Conservation (phyloP, 2,329 filamentous ascomycete species). For the Penicillium sp. region DNA sequence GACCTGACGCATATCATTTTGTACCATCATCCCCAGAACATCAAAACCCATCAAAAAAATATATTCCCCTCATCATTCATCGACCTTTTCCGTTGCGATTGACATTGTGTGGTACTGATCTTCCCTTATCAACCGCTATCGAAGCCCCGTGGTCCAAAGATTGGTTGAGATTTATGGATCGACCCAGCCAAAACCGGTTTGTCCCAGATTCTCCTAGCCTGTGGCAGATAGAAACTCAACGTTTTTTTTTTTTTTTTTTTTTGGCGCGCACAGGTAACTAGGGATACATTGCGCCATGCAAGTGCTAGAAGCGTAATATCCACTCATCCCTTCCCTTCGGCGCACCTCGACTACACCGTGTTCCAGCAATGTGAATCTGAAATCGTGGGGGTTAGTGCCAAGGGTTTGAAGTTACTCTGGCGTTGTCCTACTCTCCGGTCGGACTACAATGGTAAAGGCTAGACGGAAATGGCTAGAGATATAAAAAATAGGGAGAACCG, state of each 20-base stretch:
- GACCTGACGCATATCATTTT: conserved; percentile 19
- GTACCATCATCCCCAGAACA: conserved; percentile 11
- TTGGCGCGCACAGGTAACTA: conserved; percentile 8
- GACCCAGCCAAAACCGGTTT: conserved; percentile 6
- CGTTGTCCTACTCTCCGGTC: background rate
- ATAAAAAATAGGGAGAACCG: background rate
- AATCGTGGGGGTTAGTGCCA: background rate
- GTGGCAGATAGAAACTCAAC: background rate
- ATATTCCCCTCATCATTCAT: background rate
- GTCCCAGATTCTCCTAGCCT: background rate
- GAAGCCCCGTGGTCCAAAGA: background rate
- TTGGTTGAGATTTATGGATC: conserved; percentile 1
- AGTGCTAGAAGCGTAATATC: conserved; percentile 10
- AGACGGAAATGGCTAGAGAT: background rate
- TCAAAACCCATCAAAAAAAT: background rate
- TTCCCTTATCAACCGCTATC: conserved; percentile 3
- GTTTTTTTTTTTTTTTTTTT: background rate
- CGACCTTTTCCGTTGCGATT: background rate
- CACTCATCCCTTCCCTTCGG: background rate
- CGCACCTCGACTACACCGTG: background rate
- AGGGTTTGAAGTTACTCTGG: background rate
- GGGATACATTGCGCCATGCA: conserved; percentile 12
- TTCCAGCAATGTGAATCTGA: background rate
- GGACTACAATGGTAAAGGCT: background rate
- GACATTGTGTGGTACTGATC: background rate